Percentiles rank a stretch among this genome's conserved stretches.
Evolutionary conservation across 1,284 basidiomycete genomes (phyloP).

Genomic region (Apiotrichum akiyoshidainum): DNA sequence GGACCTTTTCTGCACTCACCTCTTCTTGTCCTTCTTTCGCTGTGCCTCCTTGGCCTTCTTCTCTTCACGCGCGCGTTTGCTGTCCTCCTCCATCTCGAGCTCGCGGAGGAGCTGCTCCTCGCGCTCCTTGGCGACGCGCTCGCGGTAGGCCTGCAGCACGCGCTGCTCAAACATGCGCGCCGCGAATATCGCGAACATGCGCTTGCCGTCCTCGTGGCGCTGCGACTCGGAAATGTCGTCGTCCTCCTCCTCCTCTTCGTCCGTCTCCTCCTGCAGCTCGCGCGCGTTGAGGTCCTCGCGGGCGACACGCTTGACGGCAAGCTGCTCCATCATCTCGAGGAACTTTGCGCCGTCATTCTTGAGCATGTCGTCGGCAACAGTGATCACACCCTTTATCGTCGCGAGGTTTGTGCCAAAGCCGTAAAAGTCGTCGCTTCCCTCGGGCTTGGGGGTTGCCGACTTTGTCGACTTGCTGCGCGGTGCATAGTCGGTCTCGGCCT

Average conservation of each 20-base stretch:
- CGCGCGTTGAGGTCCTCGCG: slow-evolving; percentile 71
- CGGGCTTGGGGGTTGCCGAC: slow-evolving; percentile 29
- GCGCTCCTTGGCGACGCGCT: slow-evolving; percentile 85
- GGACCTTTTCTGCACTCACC: slow-evolving; percentile 24
- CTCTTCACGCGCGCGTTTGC: slow-evolving; percentile 75
- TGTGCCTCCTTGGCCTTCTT: slow-evolving; percentile 95
- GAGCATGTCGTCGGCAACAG: slow-evolving; percentile 96
- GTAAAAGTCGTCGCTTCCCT: slow-evolving; percentile 64
- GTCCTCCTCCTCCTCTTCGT: slow-evolving; percentile 55
- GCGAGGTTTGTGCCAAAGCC: slow-evolving; percentile 74
- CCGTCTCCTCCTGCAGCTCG: slow-evolving; percentile 63
- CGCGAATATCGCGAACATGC: slow-evolving; percentile 99
- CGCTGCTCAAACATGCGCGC: slow-evolving; percentile 99
- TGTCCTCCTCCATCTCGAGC: slow-evolving; percentile 82
- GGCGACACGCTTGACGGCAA: slow-evolving; percentile 88
- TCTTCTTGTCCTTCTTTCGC: slow-evolving; percentile 76
- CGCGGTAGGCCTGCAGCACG: slow-evolving; percentile 86
- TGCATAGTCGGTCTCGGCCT: slow-evolving; percentile 57
- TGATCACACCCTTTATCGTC: slow-evolving; percentile 88
- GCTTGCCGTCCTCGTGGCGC: slow-evolving; percentile 96
- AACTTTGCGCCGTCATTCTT: slow-evolving; percentile 99
- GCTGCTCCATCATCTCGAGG: slow-evolving; percentile 99
- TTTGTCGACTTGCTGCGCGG: slow-evolving; percentile 25
- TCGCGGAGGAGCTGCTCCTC: slow-evolving; percentile 82
- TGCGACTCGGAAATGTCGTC: slow-evolving; percentile 58